Percentiles rank a stretch among this genome's conserved stretches.
phyloP scores from a whole-genome alignment of 2,329 filamentous ascomycete genomes.

The Diaporthe australafricana region DNA sequence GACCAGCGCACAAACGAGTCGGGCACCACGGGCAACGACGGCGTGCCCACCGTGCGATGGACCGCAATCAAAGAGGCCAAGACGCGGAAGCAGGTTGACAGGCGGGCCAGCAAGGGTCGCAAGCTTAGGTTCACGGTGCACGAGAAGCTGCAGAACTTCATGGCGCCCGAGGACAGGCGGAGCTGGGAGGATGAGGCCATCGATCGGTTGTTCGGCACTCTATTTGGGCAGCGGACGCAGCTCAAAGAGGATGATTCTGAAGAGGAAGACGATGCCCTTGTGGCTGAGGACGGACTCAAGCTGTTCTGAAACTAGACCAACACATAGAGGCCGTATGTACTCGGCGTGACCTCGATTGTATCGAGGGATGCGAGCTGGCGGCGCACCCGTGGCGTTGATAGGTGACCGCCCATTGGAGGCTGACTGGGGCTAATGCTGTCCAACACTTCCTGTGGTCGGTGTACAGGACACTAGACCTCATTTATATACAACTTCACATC shows the following conservation, averaged over 20 bases:
- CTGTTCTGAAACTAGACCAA: conserved; percentile 59
- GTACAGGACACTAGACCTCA: neutral
- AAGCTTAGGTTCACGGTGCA: conserved; percentile 96
- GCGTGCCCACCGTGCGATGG: conserved; percentile 68
- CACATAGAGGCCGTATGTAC: neutral
- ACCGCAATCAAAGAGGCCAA: conserved; percentile 81
- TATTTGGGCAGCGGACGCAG: conserved; percentile 78
- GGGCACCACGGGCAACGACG: conserved; percentile 53
- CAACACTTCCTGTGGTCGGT: neutral
- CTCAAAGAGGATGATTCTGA: conserved; percentile 70
- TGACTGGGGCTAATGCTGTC: neutral
- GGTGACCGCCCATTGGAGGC: conserved; percentile 7
- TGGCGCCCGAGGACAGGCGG: conserved; percentile 88
- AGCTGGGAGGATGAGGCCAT: conserved; percentile 84
- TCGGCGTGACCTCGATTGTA: neutral
- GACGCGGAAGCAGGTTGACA: conserved; percentile 86
- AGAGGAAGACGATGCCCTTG: conserved; percentile 60
- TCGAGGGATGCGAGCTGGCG: no score
- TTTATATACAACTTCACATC: neutral
- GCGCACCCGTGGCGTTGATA: neutral
- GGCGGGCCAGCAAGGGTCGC: conserved; percentile 92
- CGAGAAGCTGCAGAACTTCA: conserved; percentile 98
- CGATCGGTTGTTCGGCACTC: conserved; percentile 79
- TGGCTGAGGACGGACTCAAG: conserved; percentile 63
- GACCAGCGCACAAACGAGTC: conserved; percentile 85